Evolutionary conservation across 768 basidiomycete genomes (phyloP).

Genomic region (Gloeostereum incarnatum): DNA sequence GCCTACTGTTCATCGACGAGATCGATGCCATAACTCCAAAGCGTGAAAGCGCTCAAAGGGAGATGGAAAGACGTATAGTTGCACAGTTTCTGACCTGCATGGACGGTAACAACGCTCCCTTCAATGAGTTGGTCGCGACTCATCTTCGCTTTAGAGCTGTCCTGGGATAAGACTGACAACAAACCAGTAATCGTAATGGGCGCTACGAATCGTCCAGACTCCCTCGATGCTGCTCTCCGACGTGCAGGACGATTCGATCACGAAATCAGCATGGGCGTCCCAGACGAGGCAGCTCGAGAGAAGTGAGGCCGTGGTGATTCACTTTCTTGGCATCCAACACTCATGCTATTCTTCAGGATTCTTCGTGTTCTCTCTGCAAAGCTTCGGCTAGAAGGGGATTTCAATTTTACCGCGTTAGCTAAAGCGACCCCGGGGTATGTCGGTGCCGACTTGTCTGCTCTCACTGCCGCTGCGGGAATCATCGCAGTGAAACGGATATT

Average conservation of each 20-base stretch:
- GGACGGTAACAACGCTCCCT: conserved; percentile 59
- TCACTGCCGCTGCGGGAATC: conserved; percentile 91
- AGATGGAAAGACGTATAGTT: conserved; percentile 97
- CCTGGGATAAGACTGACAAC: conserved; percentile 91
- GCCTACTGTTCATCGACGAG: conserved; percentile 93
- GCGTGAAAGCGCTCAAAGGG: conserved; percentile 93
- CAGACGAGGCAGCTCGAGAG: conserved; percentile 82
- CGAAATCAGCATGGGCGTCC: conserved; percentile 97
- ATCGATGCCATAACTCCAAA: conserved; percentile 98
- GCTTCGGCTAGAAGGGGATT: conserved; percentile 78
- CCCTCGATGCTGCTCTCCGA: conserved; percentile 87
- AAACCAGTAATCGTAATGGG: conserved; percentile 93
- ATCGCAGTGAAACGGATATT: conserved; percentile 97
- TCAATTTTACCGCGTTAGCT: conserved; percentile 78
- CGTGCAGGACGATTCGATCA: conserved; percentile 95
- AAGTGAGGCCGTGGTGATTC: conserved; percentile 51
- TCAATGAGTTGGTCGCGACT: not conserved
- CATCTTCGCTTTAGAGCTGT: conserved; percentile 53
- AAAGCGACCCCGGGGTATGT: conserved; percentile 97
- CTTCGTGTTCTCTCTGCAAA: conserved; percentile 78
- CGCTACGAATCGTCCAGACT: conserved; percentile 93
- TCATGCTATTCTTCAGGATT: conserved; percentile 46
- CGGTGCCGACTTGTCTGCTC: conserved; percentile 85
- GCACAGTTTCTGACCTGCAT: conserved; percentile 97
- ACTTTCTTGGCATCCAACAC: conserved; percentile 1